phyloP scores from a whole-genome alignment of 2,329 filamentous ascomycete species.

The Cladosporium phlei region DNA sequence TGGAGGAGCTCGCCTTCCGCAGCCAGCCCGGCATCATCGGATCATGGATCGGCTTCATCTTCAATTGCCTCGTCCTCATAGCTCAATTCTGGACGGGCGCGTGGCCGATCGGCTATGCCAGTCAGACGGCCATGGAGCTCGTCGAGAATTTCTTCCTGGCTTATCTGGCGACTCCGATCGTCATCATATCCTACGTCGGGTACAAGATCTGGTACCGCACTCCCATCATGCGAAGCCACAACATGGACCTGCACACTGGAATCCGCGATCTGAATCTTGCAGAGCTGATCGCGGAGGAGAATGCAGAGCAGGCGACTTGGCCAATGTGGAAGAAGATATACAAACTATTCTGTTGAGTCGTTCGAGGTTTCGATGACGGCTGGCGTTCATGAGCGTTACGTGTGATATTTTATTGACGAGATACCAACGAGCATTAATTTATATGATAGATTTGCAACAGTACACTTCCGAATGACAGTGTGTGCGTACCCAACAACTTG shows the following conservation, averaged over 20 bases:
- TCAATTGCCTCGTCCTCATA: slow-evolving; percentile 48
- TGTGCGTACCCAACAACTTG: too few species aligned
- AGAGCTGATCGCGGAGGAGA: slow-evolving; percentile 73
- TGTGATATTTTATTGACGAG: too few species aligned
- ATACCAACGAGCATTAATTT: too few species aligned
- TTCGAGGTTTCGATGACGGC: too few species aligned
- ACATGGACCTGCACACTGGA: slow-evolving; percentile 86
- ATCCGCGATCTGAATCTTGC: slow-evolving; percentile 78
- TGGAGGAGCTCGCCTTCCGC: slow-evolving; percentile 62
- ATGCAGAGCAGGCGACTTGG: slow-evolving; percentile 60
- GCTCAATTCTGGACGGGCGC: slow-evolving; percentile 37
- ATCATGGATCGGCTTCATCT: slow-evolving; percentile 56
- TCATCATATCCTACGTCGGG: slow-evolving; percentile 29
- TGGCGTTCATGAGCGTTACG: too few species aligned
- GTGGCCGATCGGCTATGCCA: slow-evolving; percentile 22
- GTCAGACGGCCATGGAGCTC: slow-evolving; percentile 15
- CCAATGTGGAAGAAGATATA: slow-evolving; percentile 47
- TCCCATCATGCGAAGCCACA: slow-evolving; percentile 56
- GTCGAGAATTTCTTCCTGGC: slow-evolving; percentile 26
- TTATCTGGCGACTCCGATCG: slow-evolving; percentile 32
- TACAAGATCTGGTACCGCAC: slow-evolving; percentile 30
- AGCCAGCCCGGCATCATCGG: slow-evolving; percentile 54
- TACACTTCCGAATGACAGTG: too few species aligned
- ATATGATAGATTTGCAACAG: too few species aligned
- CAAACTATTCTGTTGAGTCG: slow-evolving; percentile 42